Base-by-base conservation (phyloP, 169 alveolate species). In the Plasmodium coatneyi region DNA sequence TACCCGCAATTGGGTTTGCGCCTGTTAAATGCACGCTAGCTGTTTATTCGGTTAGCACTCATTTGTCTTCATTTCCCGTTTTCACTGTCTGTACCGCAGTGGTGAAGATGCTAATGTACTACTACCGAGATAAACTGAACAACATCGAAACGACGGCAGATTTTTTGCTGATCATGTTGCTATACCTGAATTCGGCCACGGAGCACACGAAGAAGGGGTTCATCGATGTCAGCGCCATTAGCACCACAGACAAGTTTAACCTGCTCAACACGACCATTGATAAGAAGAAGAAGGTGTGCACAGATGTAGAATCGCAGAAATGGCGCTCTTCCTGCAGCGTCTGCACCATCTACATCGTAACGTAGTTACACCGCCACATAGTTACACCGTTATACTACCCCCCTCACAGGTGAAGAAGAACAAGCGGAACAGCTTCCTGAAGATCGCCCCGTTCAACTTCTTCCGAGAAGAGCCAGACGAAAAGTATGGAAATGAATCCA, bases 401-500 rank as follows among this genome's bases (percentile, higher is more conserved):
- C 22, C 9, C 30, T 0, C n/a, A 34, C 25, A 78, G 83, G 78
- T 52, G 32, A 56, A 81, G 6, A 30, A 83, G 72, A 43, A 83
- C 19, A 70, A 22, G 16, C 30, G 49, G 19, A 32, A 16, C 16
- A 71, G 19, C 10, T 83, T 83, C 10, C 32, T 83, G 3, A 74
- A 74, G 66, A 84, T 84, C 2, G 93, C 93, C 0, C 93, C 93
- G 1, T 84, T 71, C 46, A 84, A 84, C 22, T 84, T 84, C 78
- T 84, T 84, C 84, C 80, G 93, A 5, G 93, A 84, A 7, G 92
- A 83, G 70, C 25, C 93, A 49, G 49, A 49, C 41, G 93, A 84
- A 7, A 52, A 32, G 28, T 72, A 82, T 2, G 83, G 84, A 49
- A 72, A 72, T 16, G 93, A 72, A 52, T 25, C 93, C 5, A 84